Evolutionary conservation across 345 rosid genomes (phyloP).

Genomic region (Lumnitzera littorea): DNA sequence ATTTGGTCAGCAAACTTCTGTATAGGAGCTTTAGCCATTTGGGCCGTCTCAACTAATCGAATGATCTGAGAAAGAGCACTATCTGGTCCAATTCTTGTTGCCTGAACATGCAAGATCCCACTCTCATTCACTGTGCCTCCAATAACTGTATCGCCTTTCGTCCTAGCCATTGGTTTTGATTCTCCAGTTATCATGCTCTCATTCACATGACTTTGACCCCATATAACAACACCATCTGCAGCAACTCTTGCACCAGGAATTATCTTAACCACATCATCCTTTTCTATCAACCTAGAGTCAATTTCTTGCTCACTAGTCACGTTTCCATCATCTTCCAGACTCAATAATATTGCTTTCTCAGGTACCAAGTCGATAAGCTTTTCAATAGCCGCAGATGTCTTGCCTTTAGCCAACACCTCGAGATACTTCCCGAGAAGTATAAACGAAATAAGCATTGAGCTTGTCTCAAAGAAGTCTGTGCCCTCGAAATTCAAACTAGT

Average conservation of each 20-base stretch:
- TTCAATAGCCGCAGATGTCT: slow-evolving; percentile 82
- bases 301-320: slow-evolving; percentile 62
- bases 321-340: slow-evolving; percentile 47
- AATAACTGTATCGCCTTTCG: slow-evolving; percentile 68
- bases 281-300: slow-evolving; percentile 69
- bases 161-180: slow-evolving; percentile 64
- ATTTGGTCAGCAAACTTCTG: slow-evolving; percentile 86
- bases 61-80: slow-evolving; percentile 90
- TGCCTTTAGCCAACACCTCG: slow-evolving; percentile 77
- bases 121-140: slow-evolving; percentile 88
- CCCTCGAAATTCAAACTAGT: slow-evolving; percentile 48
- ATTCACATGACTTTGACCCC: slow-evolving; percentile 74
- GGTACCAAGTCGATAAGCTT: slow-evolving; percentile 83
- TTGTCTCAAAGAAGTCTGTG: slow-evolving; percentile 81
- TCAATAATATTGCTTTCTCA: slow-evolving; percentile 52
- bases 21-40: slow-evolving; percentile 86
- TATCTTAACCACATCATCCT: slow-evolving; percentile 69
- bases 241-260: slow-evolving; percentile 68
- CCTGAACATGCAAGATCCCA: slow-evolving; percentile 68
- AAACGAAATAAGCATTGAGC: slow-evolving; percentile 88
- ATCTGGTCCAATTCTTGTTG: slow-evolving; percentile 81
- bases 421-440: slow-evolving; percentile 82
- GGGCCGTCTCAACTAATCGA: slow-evolving; percentile 80
- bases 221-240: slow-evolving; percentile 57
- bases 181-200: slow-evolving; percentile 85